Evolutionary conservation across 176 grass and related monocot genomes (phyloP).

Genomic region (Oryza longistaminata): DNA sequence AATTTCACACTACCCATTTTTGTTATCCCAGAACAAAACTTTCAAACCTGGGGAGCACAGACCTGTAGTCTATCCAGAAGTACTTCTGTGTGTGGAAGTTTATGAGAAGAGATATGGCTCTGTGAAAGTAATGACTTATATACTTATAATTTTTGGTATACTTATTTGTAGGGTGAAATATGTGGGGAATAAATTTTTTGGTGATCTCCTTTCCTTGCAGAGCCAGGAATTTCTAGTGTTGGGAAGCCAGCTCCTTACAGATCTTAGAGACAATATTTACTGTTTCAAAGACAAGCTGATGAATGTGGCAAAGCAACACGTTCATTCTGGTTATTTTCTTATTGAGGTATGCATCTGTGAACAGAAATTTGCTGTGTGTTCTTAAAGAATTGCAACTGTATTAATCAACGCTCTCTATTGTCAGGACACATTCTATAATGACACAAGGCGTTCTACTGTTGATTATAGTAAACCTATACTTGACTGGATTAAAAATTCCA

Average conservation of each 20-base stretch:
- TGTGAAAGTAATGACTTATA: slow-evolving; percentile 43
- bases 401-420: slow-evolving; percentile 22
- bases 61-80: slow-evolving; percentile 73
- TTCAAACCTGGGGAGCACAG: slow-evolving; percentile 53
- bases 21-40: slow-evolving; percentile 52
- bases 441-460: slow-evolving; percentile 58
- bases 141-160: background rate
- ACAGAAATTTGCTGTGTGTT: background rate
- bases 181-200: slow-evolving; percentile 17
- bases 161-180: slow-evolving; percentile 31
- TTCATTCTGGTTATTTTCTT: slow-evolving; percentile 84
- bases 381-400: background rate
- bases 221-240: slow-evolving; percentile 91
- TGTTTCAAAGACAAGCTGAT: slow-evolving; percentile 87
- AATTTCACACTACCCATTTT: background rate
- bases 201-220: slow-evolving; percentile 47
- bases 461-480: slow-evolving; percentile 90
- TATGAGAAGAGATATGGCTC: slow-evolving; percentile 54
- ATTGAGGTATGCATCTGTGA: slow-evolving; percentile 62
- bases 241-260: slow-evolving; percentile 76
- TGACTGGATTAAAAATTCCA: slow-evolving; percentile 79
- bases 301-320: slow-evolving; percentile 53
- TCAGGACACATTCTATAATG: slow-evolving; percentile 96
- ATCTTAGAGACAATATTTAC: slow-evolving; percentile 81
- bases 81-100: slow-evolving; percentile 84